Conservation (phyloP, 345 rosid species). For the Hirschfeldia incana region DNA sequence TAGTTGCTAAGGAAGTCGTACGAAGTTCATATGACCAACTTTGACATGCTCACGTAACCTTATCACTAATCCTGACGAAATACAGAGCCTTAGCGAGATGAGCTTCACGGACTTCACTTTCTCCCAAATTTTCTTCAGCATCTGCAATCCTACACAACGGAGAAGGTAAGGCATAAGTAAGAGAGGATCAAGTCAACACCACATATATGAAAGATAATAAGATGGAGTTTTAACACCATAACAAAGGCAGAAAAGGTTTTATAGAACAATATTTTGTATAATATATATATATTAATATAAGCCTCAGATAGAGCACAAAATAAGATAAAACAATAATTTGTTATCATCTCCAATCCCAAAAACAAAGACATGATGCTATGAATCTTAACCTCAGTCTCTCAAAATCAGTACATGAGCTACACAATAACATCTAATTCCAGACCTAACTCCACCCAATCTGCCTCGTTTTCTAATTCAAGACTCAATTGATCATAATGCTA, state of each 20-base stretch:
- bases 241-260: not conserved
- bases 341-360: slow-evolving; percentile 1
- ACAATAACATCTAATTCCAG: slow-evolving; percentile 7
- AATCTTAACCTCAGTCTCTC: slow-evolving; percentile 4
- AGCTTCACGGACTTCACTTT: slow-evolving; percentile 99
- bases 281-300: not conserved
- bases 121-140: slow-evolving; percentile 97
- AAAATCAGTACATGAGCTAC: slow-evolving; percentile 9
- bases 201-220: not conserved
- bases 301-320: not conserved
- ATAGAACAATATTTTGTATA: not conserved
- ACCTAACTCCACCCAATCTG: slow-evolving; percentile 1
- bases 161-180: not conserved
- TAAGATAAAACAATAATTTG: not conserved
- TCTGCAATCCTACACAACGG: slow-evolving; percentile 76
- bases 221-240: not conserved
- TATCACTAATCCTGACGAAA: slow-evolving; percentile 82
- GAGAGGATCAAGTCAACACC: not conserved
- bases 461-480: not conserved
- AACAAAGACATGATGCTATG: slow-evolving; percentile 8
- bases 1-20: slow-evolving; percentile 12
- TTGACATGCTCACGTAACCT: slow-evolving; percentile 47
- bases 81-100: slow-evolving; percentile 92
- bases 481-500: not conserved
- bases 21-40: slow-evolving; percentile 5